These are phyloP conservation scores for Tulasnella sp. DNA, from an alignment of 768 basidiomycete genomes.

Conservation along the genomic window DNA sequence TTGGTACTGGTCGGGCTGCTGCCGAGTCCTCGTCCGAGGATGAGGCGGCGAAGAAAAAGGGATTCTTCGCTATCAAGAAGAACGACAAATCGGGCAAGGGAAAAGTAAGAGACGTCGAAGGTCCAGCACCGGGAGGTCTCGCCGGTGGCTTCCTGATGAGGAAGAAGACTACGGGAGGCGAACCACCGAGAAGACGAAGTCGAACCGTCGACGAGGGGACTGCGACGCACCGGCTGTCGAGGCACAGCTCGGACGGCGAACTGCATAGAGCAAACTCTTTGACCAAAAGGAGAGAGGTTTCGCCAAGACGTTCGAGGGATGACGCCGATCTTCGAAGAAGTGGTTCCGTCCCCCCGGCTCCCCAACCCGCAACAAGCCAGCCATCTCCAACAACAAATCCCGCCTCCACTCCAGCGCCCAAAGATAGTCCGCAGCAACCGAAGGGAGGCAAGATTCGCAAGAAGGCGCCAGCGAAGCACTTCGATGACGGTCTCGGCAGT, in stretches of 20 bases:
- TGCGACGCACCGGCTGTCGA: neutral
- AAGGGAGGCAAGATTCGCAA: slow-evolving; percentile 7
- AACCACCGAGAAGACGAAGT: neutral
- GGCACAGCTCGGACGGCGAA: slow-evolving; percentile 21
- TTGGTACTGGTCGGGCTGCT: slow-evolving; percentile 22
- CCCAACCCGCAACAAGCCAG: neutral
- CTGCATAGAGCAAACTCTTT: slow-evolving; percentile 6
- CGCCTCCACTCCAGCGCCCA: neutral
- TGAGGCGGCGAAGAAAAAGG: slow-evolving; percentile 3
- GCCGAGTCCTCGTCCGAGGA: slow-evolving; percentile 27
- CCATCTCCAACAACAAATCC: neutral
- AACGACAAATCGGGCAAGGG: slow-evolving; percentile 15
- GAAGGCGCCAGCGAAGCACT: slow-evolving; percentile 14
- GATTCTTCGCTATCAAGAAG: slow-evolving; percentile 1
- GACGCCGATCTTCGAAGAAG: neutral
- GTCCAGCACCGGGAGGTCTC: neutral
- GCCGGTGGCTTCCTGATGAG: neutral
- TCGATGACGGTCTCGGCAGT: slow-evolving; percentile 22
- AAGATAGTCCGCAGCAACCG: neutral
- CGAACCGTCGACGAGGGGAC: neutral
- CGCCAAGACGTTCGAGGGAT: slow-evolving; percentile 8
- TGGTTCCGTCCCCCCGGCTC: neutral
- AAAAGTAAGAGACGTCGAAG: neutral
- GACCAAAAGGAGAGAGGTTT: neutral
- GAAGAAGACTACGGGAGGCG: neutral